Evolutionary conservation across 805 yeast species (phyloP).

Genomic region (Sugiyamaella chiloensis): DNA sequence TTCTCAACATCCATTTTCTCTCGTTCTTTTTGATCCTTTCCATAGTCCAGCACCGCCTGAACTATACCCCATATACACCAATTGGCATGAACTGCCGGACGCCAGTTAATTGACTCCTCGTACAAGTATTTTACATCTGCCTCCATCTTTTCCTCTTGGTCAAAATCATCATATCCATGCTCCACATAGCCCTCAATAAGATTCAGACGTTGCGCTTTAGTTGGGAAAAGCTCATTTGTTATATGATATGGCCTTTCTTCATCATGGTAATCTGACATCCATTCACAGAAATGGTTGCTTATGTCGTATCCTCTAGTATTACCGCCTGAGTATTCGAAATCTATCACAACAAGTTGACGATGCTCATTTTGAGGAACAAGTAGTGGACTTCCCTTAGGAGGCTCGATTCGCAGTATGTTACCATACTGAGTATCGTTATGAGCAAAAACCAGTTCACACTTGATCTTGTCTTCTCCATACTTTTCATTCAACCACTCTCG

Average conservation of each 20-base stretch:
- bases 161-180: constrained; percentile 34
- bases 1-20: constrained; percentile 36
- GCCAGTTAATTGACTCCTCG: constrained; percentile 71
- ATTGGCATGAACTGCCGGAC: constrained; percentile 70
- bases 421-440: constrained; percentile 98
- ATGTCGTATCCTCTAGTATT: constrained; percentile 87
- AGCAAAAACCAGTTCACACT: constrained; percentile 66
- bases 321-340: constrained; percentile 93
- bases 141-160: constrained; percentile 39
- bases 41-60: constrained; percentile 56
- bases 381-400: constrained; percentile 50
- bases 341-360: constrained; percentile 83
- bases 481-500: constrained; percentile 56
- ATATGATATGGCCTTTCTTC: constrained; percentile 53
- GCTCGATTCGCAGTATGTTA: constrained; percentile 64
- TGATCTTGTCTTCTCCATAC: constrained; percentile 43
- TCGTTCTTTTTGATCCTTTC: constrained; percentile 40
- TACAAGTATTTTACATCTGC: constrained; percentile 49
- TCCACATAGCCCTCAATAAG: constrained; percentile 77
- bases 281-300: constrained; percentile 90
- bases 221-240: constrained; percentile 61
- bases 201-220: constrained; percentile 61
- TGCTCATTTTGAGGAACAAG: constrained; percentile 51
- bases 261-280: constrained; percentile 93
- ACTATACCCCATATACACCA: constrained; percentile 95